Percentiles rank a stretch among this genome's conserved stretches.
Conservation (phyloP, 2,329 filamentous ascomycete species). For the Pyrenochaeta sp. region DNA sequence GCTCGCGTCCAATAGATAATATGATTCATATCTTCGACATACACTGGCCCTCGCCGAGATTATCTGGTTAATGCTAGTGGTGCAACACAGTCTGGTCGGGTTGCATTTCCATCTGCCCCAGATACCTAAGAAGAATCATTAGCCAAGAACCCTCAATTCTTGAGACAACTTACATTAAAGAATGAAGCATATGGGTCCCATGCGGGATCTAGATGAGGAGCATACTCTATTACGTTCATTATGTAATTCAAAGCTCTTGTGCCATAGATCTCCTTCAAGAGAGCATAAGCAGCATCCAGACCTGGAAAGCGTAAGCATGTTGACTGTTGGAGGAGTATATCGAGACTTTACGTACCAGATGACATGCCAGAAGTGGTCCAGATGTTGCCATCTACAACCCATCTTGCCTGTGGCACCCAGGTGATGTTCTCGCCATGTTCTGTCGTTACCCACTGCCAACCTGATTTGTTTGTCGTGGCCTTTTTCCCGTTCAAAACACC, state of each 20-base stretch:
- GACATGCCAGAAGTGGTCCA: constrained; percentile 69
- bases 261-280: constrained; percentile 52
- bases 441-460: constrained; percentile 51
- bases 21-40: no score
- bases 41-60: no score
- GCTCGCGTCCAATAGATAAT: no score
- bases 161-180: constrained; percentile 13
- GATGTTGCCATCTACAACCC: constrained; percentile 69
- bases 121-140: no score
- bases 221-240: constrained; percentile 63
- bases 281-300: constrained; percentile 64
- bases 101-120: no score
- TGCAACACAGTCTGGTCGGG: no score
- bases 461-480: constrained; percentile 70
- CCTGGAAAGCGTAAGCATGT: no score
- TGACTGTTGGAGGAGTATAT: no score
- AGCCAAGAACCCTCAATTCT: no score
- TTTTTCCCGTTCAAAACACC: constrained; percentile 65
- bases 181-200: constrained; percentile 60
- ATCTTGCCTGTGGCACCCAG: constrained; percentile 68
- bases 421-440: constrained; percentile 59
- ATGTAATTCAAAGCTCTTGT: constrained; percentile 27
- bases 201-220: constrained; percentile 56
- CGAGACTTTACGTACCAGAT: no score
- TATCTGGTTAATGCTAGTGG: no score